Conservation (phyloP, 2,329 filamentous ascomycete species). For the Chaetoscypha palmicola region DNA sequence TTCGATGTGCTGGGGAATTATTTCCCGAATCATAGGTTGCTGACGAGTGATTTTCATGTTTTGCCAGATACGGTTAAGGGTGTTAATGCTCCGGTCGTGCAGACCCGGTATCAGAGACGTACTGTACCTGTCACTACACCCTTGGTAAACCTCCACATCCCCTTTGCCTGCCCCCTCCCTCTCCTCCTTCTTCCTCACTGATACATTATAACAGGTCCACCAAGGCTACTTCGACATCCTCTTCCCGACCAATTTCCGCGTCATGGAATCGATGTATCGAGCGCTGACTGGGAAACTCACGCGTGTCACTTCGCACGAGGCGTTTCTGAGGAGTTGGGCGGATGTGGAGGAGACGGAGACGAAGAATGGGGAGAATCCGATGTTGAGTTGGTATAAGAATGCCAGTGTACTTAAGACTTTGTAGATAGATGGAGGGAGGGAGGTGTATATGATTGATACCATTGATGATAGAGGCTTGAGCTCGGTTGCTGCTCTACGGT, state of each 20-base stretch:
- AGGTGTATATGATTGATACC: background rate
- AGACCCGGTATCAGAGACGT: constrained; percentile 80
- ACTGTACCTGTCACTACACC: constrained; percentile 89
- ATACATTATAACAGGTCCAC: constrained; percentile 62
- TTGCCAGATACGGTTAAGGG: constrained; percentile 78
- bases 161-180: background rate
- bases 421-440: background rate
- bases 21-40: constrained; percentile 82
- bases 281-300: constrained; percentile 90
- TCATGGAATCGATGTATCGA: constrained; percentile 87
- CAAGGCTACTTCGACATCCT: constrained; percentile 99
- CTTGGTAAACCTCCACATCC: constrained; percentile 52
- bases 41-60: constrained; percentile 85
- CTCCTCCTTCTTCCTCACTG: background rate
- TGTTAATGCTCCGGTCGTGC: constrained; percentile 89
- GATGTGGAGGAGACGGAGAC: constrained; percentile 86
- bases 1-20: constrained; percentile 83
- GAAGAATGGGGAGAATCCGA: constrained; percentile 83
- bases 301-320: constrained; percentile 75
- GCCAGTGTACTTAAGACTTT: constrained; percentile 87
- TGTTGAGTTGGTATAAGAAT: constrained; percentile 92
- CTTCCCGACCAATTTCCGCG: constrained; percentile 90
- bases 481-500: background rate
- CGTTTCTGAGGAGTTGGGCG: constrained; percentile 86
- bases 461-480: background rate